Evolutionary conservation across 2,329 filamentous ascomycete species (phyloP).

Genomic region (Aspergillus sp.): DNA sequence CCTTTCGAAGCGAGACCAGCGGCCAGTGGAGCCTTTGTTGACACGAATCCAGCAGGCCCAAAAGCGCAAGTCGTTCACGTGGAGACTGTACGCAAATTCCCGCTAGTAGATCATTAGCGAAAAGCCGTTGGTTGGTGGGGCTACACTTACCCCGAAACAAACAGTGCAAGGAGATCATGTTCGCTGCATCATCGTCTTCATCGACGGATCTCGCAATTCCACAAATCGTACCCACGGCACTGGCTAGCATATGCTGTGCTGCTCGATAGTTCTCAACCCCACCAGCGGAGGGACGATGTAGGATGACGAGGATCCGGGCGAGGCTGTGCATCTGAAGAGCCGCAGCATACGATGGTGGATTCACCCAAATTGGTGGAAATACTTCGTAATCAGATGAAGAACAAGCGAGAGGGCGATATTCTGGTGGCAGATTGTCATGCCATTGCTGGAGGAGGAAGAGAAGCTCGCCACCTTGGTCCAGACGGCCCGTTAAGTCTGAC

Average conservation of each 20-base stretch:
- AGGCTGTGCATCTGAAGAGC: conserved; percentile 51
- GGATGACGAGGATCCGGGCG: conserved; percentile 49
- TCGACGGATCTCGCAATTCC: conserved; percentile 20
- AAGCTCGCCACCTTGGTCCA: conserved; percentile 42
- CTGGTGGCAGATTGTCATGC: conserved; percentile 35
- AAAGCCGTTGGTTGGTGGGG: no score
- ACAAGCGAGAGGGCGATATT: conserved; percentile 36
- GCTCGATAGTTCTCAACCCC: conserved; percentile 44
- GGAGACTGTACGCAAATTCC: conserved; percentile 19
- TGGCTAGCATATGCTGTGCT: conserved; percentile 14
- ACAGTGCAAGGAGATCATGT: conserved; percentile 18
- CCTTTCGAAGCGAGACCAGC: conserved; percentile 14
- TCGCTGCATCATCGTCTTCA: conserved; percentile 14
- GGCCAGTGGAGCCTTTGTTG: conserved; percentile 19
- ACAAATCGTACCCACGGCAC: conserved; percentile 20
- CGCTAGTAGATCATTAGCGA: conserved; percentile 5
- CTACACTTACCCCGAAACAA: conserved; percentile 18
- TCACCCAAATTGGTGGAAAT: conserved; percentile 48
- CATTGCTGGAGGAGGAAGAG: conserved; percentile 48
- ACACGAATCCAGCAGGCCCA: conserved; percentile 16
- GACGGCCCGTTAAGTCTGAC: conserved; percentile 36
- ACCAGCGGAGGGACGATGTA: conserved; percentile 49
- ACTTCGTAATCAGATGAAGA: conserved; percentile 18
- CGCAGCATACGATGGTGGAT: conserved; percentile 44
- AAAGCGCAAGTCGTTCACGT: conserved; percentile 15